Evolutionary conservation across 768 basidiomycete genomes (phyloP).

Genomic region (Auricularia cornea): DNA sequence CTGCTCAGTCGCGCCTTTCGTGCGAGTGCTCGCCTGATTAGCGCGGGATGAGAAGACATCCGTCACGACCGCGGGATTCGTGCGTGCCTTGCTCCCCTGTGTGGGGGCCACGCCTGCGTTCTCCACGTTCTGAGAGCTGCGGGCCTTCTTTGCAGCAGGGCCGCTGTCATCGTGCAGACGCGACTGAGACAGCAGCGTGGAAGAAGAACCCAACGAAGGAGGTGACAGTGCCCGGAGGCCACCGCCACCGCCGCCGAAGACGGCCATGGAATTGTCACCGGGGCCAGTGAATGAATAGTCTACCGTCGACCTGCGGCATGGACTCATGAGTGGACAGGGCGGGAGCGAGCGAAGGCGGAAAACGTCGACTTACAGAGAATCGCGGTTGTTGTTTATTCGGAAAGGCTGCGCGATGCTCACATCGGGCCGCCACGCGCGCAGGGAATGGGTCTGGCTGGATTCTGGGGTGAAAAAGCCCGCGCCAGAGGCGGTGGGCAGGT

Average conservation of each 20-base stretch:
- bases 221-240: constrained; percentile 26
- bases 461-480: constrained; percentile 74
- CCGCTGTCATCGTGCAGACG: constrained; percentile 55
- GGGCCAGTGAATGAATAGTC: constrained; percentile 45
- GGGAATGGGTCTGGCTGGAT: constrained; percentile 44
- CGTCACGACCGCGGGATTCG: background rate
- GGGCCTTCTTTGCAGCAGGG: constrained; percentile 66
- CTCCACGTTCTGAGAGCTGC: constrained; percentile 30
- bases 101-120: constrained; percentile 4
- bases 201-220: constrained; percentile 18
- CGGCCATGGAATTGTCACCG: constrained; percentile 45
- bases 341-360: constrained; percentile 2
- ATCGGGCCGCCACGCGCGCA: constrained; percentile 17
- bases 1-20: constrained; percentile 45
- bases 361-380: constrained; percentile 47
- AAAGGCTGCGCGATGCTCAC: constrained; percentile 34
- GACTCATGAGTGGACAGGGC: constrained; percentile 11
- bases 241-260: constrained; percentile 2
- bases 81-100: constrained; percentile 4
- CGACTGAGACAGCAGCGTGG: constrained; percentile 23
- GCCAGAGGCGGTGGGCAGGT: constrained; percentile 39
- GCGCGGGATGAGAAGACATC: constrained; percentile 46
- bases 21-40: constrained; percentile 75
- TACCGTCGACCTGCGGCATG: constrained; percentile 38
- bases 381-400: constrained; percentile 48